Conservation (phyloP, 768 basidiomycete species). For the Cystofilobasidium macerans region DNA sequence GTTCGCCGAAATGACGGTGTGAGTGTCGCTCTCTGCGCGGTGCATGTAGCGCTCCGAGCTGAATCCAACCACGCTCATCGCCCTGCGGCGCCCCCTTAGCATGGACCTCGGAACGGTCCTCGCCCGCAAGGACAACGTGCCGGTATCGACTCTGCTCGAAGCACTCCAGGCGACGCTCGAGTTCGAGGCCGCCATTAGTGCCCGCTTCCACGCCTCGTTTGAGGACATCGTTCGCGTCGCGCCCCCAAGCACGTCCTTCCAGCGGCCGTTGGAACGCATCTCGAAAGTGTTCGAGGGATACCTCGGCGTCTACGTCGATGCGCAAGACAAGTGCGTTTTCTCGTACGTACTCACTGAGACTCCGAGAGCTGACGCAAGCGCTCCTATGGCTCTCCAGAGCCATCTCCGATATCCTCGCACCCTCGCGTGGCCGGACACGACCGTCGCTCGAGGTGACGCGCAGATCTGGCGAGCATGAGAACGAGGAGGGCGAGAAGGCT, state of each 20-base stretch:
- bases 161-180: slow-evolving; percentile 74
- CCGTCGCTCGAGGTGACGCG: slow-evolving; percentile 50
- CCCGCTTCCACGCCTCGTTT: slow-evolving; percentile 64
- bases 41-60: neutral
- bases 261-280: slow-evolving; percentile 47
- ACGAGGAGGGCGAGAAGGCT: slow-evolving; percentile 45
- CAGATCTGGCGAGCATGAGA: slow-evolving; percentile 33
- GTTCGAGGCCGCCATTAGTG: slow-evolving; percentile 69
- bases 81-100: neutral
- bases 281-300: slow-evolving; percentile 86
- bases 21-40: neutral
- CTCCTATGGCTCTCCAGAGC: slow-evolving; percentile 45
- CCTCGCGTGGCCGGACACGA: slow-evolving; percentile 60
- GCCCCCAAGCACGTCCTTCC: slow-evolving; percentile 19
- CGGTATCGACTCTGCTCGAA: slow-evolving; percentile 60
- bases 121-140: slow-evolving; percentile 36
- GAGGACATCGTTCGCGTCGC: slow-evolving; percentile 29
- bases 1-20: slow-evolving; percentile 70
- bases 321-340: slow-evolving; percentile 74
- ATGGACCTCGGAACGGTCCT: slow-evolving; percentile 64
- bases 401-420: slow-evolving; percentile 77
- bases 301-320: slow-evolving; percentile 85
- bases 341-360: neutral
- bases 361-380: slow-evolving; percentile 1
- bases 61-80: no score